phyloP scores from a whole-genome alignment of 1,284 basidiomycete species.

The Xerocomus nothofagi region DNA sequence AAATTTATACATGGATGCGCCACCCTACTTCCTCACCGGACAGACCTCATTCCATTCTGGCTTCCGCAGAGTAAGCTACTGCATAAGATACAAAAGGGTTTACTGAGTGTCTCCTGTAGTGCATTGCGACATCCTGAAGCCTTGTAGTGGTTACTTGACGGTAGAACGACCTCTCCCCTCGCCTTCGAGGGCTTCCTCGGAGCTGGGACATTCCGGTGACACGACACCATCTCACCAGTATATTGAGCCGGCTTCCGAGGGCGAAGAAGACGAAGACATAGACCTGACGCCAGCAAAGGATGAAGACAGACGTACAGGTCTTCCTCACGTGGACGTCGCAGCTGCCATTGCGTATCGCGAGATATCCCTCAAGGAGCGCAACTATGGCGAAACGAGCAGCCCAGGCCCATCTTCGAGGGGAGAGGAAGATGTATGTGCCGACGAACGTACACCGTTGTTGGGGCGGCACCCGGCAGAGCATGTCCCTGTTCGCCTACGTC shows the following conservation, averaged over 20 bases:
- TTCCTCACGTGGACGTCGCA: conserved; percentile 69
- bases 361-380: conserved; percentile 63
- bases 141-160: conserved; percentile 71
- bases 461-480: conserved; percentile 24
- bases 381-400: conserved; percentile 17
- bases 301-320: conserved; percentile 76
- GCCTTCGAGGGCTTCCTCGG: conserved; percentile 47
- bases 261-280: conserved; percentile 82
- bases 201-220: conserved; percentile 47
- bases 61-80: conserved; percentile 82
- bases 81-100: neutral
- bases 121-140: conserved; percentile 92
- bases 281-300: conserved; percentile 69
- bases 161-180: conserved; percentile 72
- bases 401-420: conserved; percentile 7
- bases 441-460: conserved; percentile 47
- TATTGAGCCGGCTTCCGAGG: conserved; percentile 87
- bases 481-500: conserved; percentile 22
- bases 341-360: conserved; percentile 84
- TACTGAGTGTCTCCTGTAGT: conserved; percentile 46
- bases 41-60: conserved; percentile 99
- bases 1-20: conserved; percentile 99
- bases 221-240: conserved; percentile 59
- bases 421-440: conserved; percentile 34
- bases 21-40: conserved; percentile 88